phyloP scores from a whole-genome alignment of 139 green algal species.

The Micromonas commoda region DNA sequence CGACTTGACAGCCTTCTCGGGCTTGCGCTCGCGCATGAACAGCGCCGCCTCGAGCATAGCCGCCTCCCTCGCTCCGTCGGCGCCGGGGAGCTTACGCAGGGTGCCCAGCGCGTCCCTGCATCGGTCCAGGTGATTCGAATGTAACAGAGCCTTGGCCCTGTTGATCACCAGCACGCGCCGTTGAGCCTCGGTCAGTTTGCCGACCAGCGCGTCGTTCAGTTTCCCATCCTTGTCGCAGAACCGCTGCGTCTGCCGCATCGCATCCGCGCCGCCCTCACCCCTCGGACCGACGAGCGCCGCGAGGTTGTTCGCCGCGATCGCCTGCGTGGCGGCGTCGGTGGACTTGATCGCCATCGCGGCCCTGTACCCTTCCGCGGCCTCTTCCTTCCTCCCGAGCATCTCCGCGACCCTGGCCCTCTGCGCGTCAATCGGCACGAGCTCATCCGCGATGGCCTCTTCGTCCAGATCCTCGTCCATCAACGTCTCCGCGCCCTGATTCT shows the following conservation, averaged over 20 bases:
- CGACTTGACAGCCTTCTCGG: neutral
- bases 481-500: constrained; percentile 56
- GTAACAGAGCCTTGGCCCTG: neutral
- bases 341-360: neutral
- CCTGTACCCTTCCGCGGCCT: constrained; percentile 40
- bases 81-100: neutral
- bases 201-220: neutral
- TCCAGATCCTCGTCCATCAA: constrained; percentile 77
- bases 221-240: neutral
- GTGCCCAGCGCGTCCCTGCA: neutral
- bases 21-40: neutral
- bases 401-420: constrained; percentile 72
- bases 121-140: neutral
- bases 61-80: neutral
- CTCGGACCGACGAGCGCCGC: neutral
- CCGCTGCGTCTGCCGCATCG: neutral
- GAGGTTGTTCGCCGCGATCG: constrained; percentile 10
- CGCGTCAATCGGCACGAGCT: constrained; percentile 69
- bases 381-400: constrained; percentile 38
- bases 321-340: neutral
- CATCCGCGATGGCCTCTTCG: constrained; percentile 74
- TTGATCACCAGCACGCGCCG: neutral
- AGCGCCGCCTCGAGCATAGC: neutral
- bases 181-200: neutral
- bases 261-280: neutral